These are phyloP conservation scores for Penicillium capsulatum DNA, from an alignment of 2,329 filamentous ascomycete species.

Conservation along the genomic window DNA sequence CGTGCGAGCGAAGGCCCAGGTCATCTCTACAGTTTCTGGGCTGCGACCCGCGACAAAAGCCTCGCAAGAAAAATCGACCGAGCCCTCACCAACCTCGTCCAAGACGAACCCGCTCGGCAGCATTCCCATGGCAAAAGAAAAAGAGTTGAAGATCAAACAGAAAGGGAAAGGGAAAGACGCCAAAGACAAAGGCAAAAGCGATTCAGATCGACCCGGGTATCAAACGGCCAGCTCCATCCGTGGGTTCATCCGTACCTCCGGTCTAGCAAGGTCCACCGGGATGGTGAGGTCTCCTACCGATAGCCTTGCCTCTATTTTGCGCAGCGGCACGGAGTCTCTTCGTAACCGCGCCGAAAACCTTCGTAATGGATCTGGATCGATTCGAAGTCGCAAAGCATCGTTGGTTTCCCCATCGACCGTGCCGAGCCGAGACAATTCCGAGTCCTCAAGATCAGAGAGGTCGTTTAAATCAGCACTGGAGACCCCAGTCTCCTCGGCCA, in stretches of 20 bases:
- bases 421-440: conserved; percentile 21
- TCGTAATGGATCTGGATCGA: conserved; percentile 16
- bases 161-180: conserved; percentile 2
- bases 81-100: conserved; percentile 20
- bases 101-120: conserved; percentile 13
- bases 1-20: conserved; percentile 25
- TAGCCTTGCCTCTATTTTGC: conserved; percentile 19
- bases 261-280: conserved; percentile 25
- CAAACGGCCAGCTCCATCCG: conserved; percentile 25
- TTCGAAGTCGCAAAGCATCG: conserved; percentile 15
- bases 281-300: conserved; percentile 28
- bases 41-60: conserved; percentile 24
- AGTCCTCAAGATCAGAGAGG: conserved; percentile 19
- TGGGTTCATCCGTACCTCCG: conserved; percentile 39
- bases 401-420: conserved; percentile 10
- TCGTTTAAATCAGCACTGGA: conserved; percentile 19
- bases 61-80: conserved; percentile 23
- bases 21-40: conserved; percentile 24
- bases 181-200: conserved; percentile 5
- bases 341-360: conserved; percentile 21
- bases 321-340: conserved; percentile 21
- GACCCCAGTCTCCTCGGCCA: conserved; percentile 8
- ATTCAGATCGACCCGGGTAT: conserved; percentile 1
- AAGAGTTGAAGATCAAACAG: conserved; percentile 2
- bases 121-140: conserved; percentile 12